Conservation (phyloP, 2,329 filamentous ascomycete genomes). For the Coleophoma eucalyptorum region DNA sequence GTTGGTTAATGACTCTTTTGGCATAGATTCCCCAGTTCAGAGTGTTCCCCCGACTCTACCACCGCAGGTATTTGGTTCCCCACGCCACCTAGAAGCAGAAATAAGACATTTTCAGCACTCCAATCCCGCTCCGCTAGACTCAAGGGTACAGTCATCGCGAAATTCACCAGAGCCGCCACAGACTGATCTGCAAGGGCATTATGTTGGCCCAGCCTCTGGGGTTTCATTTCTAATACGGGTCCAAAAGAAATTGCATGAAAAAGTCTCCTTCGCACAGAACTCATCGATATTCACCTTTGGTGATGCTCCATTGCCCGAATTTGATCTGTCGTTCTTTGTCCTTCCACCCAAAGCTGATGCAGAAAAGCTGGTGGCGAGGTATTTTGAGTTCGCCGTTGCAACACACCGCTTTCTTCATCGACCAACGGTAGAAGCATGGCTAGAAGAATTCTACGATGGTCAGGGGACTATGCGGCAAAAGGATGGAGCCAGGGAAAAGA, state of each 20-base stretch:
- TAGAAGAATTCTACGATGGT: constrained; percentile 41
- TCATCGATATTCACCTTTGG: constrained; percentile 30
- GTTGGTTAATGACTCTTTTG: background rate
- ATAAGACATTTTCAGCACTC: background rate
- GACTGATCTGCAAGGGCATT: constrained; percentile 42
- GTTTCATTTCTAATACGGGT: constrained; percentile 46
- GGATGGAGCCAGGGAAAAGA: constrained; percentile 35
- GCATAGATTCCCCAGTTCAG: background rate
- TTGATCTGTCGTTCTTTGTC: constrained; percentile 37
- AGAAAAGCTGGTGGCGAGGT: constrained; percentile 37
- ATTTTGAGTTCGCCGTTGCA: constrained; percentile 57
- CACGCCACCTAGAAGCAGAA: background rate
- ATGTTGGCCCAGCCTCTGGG: constrained; percentile 35
- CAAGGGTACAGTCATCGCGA: constrained; percentile 24
- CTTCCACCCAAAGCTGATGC: constrained; percentile 22
- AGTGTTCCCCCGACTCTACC: background rate
- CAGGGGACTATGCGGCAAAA: constrained; percentile 33
- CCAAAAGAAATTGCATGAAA: constrained; percentile 42
- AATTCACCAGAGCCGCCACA: constrained; percentile 41
- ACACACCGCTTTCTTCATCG: constrained; percentile 56
- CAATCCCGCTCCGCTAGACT: background rate
- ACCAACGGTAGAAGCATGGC: constrained; percentile 46
- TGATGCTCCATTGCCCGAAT: constrained; percentile 37
- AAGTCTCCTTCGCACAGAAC: constrained; percentile 30
- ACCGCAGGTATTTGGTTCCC: background rate